These are phyloP conservation scores for Scenedesmus sp. DNA, from an alignment of 163 green algal species.

Conservation along the genomic window DNA sequence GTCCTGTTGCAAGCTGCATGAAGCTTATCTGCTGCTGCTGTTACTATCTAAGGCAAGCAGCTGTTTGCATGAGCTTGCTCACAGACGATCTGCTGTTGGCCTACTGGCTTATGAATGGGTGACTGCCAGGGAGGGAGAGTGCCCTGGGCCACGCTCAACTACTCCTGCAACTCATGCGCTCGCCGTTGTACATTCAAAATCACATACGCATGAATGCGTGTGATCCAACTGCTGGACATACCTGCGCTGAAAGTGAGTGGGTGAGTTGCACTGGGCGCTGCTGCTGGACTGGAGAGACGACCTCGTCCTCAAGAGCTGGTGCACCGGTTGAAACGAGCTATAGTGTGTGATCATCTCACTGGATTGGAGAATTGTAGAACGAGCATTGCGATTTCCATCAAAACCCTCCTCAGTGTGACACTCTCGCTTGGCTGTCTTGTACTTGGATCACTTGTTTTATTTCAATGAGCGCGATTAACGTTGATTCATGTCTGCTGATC, in stretches of 20 bases:
- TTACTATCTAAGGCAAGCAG: not conserved
- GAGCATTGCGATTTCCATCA: not conserved
- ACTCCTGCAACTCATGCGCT: not conserved
- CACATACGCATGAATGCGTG: not conserved
- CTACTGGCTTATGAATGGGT: constrained; percentile 1
- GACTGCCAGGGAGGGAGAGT: not conserved
- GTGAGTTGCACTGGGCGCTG: not conserved
- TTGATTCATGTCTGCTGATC: not conserved
- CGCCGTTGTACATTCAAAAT: not conserved
- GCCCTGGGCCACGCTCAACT: not conserved
- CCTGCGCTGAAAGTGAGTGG: not conserved
- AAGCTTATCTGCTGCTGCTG: not conserved
- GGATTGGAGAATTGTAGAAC: not conserved
- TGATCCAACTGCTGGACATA: not conserved
- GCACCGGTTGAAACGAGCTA: not conserved
- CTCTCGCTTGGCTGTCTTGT: not conserved
- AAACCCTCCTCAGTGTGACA: constrained; percentile 2
- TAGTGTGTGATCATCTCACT: not conserved
- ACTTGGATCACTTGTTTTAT: not conserved
- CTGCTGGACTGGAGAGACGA: not conserved
- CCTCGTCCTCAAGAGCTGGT: not conserved
- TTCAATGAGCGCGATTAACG: not conserved
- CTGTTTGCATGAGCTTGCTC: not conserved
- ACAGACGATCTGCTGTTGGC: not conserved
- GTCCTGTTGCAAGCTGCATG: not conserved